phyloP scores from a whole-genome alignment of 2,329 filamentous ascomycete genomes.

The Cladosporium sp. region DNA sequence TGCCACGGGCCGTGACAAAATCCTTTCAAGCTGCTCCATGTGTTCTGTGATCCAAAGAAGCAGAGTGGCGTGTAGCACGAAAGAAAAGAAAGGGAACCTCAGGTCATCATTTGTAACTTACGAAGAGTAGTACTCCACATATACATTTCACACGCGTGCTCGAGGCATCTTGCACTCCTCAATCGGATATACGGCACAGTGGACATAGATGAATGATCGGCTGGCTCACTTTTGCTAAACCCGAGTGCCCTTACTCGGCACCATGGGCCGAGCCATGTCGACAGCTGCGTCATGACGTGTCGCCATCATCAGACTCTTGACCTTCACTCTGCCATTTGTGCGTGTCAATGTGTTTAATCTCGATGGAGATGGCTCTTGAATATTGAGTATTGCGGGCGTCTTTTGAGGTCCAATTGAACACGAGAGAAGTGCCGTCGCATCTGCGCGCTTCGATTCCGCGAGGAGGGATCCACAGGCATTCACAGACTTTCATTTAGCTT shows the following conservation, averaged over 20 bases:
- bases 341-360: too few relatives aligned
- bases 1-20: slow-evolving; percentile 49
- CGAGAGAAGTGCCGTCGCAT: too few relatives aligned
- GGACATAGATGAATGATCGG: slow-evolving; percentile 1
- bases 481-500: too few relatives aligned
- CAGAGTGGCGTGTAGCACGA: not conserved
- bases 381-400: too few relatives aligned
- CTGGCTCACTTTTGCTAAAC: not conserved
- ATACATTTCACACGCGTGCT: not conserved
- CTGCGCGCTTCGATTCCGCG: too few relatives aligned
- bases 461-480: too few relatives aligned
- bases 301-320: too few relatives aligned
- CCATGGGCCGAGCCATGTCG: not conserved
- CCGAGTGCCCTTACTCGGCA: slow-evolving; percentile 1
- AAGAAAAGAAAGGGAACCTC: not conserved
- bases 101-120: not conserved
- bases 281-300: too few relatives aligned
- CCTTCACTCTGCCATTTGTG: too few relatives aligned
- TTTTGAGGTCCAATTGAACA: too few relatives aligned
- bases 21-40: slow-evolving; percentile 41
- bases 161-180: not conserved
- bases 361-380: too few relatives aligned
- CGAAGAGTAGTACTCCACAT: not conserved
- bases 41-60: not conserved
- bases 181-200: slow-evolving; percentile 3